Conservation (phyloP, 768 basidiomycete genomes). For the Galerina sulciceps region DNA sequence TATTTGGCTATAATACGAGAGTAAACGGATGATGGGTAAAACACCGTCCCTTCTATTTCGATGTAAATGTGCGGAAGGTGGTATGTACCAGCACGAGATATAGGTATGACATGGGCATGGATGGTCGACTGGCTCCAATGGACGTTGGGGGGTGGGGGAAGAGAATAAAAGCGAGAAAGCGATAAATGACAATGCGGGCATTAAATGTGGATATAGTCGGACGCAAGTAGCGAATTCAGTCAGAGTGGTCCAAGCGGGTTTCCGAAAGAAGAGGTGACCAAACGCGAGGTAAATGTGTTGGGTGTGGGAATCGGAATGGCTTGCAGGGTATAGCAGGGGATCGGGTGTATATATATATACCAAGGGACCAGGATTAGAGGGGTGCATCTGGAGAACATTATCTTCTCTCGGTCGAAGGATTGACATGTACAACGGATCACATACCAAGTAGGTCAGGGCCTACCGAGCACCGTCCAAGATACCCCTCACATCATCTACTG, state of each 20-base stretch:
- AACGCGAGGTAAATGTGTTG: conserved; percentile 8
- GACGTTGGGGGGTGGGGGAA: background rate
- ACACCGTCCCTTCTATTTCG: conserved; percentile 13
- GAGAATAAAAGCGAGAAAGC: background rate
- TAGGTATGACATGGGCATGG: background rate
- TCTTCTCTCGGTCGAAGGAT: background rate
- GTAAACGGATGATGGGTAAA: conserved; percentile 15
- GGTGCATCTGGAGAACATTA: background rate
- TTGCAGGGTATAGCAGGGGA: conserved; percentile 20
- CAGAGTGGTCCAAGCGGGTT: conserved; percentile 8
- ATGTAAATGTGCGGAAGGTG: conserved; percentile 4
- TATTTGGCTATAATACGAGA: conserved; percentile 20
- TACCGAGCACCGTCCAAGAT: conserved; percentile 86
- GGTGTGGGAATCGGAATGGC: conserved; percentile 7
- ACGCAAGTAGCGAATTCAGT: conserved; percentile 3
- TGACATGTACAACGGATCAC: background rate
- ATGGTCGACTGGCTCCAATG: background rate
- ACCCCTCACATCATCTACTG: conserved; percentile 89
- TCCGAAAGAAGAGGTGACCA: conserved; percentile 4
- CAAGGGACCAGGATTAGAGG: conserved; percentile 6
- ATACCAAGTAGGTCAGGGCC: conserved; percentile 5
- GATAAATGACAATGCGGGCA: conserved; percentile 16
- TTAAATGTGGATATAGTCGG: conserved; percentile 19
- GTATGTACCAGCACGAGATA: conserved; percentile 5
- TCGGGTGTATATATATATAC: conserved; percentile 18